Conservation (phyloP, 768 basidiomycete species). For the Suillus fuscotomentosus region DNA sequence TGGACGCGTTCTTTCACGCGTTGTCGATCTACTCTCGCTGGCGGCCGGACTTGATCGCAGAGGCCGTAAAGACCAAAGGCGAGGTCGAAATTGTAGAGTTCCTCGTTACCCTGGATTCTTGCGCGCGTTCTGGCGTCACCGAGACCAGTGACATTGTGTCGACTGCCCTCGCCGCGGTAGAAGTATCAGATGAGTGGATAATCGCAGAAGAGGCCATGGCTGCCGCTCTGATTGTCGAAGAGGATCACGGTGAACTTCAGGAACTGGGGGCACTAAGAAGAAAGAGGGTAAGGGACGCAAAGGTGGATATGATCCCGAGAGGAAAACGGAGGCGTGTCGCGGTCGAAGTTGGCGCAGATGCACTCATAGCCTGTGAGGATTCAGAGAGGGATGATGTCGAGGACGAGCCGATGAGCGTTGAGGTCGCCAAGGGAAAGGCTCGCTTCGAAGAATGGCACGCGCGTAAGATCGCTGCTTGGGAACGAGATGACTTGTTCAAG, state of each 20-base stretch:
- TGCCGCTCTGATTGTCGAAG: constrained; percentile 17
- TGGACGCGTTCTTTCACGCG: constrained; percentile 69
- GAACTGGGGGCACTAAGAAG: background rate
- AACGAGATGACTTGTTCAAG: constrained; percentile 27
- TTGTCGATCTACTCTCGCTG: constrained; percentile 65
- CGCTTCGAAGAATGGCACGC: background rate
- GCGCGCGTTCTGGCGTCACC: constrained; percentile 18
- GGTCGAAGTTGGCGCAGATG: constrained; percentile 8
- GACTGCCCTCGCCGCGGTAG: constrained; percentile 26
- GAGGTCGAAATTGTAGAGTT: constrained; percentile 69
- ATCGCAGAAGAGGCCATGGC: constrained; percentile 34
- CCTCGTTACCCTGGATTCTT: constrained; percentile 51
- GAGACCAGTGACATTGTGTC: background rate
- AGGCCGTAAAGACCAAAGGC: constrained; percentile 62
- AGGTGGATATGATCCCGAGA: constrained; percentile 6
- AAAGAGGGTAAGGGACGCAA: constrained; percentile 6
- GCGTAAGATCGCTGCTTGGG: constrained; percentile 16
- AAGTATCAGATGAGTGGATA: constrained; percentile 36
- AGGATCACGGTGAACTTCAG: constrained; percentile 8
- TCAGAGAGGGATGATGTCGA: background rate
- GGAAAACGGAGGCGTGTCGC: background rate
- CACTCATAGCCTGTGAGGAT: background rate
- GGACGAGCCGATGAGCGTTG: background rate
- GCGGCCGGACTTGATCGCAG: constrained; percentile 75
- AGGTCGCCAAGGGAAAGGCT: constrained; percentile 2